Evolutionary conservation across 352 stramenopile species (phyloP).

Genomic region (Blastocystis sp.): DNA sequence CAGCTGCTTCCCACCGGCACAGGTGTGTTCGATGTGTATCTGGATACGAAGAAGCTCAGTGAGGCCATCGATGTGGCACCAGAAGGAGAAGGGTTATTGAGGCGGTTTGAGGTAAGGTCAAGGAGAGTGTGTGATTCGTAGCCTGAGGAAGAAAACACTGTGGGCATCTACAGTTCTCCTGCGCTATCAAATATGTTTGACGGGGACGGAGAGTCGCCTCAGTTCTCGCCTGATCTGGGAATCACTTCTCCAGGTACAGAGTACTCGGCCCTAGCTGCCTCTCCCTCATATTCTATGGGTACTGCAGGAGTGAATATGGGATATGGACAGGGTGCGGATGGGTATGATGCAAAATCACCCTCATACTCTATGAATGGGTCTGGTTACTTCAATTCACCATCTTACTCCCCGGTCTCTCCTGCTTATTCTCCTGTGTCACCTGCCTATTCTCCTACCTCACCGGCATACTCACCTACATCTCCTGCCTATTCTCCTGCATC

Average conservation of each 20-base stretch:
- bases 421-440: constrained; percentile 69
- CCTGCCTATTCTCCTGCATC: constrained; percentile 69
- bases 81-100: constrained; percentile 69
- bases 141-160: constrained; percentile 67
- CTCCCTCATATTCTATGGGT: constrained; percentile 68
- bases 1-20: constrained; percentile 90
- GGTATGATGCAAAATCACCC: constrained; percentile 74
- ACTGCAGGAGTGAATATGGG: constrained; percentile 68
- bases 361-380: constrained; percentile 76
- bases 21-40: constrained; percentile 90
- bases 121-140: constrained; percentile 69
- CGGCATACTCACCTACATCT: constrained; percentile 71
- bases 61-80: constrained; percentile 92
- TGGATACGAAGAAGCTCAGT: constrained; percentile 93
- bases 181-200: constrained; percentile 74
- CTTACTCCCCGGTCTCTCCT: constrained; percentile 67
- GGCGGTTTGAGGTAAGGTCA: constrained; percentile 68
- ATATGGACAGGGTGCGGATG: constrained; percentile 69
- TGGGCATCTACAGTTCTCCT: constrained; percentile 74
- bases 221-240: constrained; percentile 68
- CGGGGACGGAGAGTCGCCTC: constrained; percentile 33
- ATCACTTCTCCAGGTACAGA: constrained; percentile 64
- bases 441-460: constrained; percentile 69
- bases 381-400: constrained; percentile 70
- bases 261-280: constrained; percentile 68